Evolutionary conservation across 306 rosid genomes (phyloP).

Genomic region (Citrullus mucosospermus): DNA sequence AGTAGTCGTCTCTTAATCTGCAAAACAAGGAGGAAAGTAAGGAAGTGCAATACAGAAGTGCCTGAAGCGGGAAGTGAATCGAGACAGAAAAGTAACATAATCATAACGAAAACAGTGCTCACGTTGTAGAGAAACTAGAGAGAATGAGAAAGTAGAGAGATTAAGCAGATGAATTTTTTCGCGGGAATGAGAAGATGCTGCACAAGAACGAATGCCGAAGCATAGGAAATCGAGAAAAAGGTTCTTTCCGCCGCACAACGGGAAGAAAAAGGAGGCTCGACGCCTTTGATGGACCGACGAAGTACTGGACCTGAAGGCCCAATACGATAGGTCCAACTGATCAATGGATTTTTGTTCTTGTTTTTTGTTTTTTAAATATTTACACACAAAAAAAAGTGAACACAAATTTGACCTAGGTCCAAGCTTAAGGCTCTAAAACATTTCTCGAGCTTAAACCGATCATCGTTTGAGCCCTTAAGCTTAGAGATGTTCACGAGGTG

Average conservation of each 20-base stretch:
- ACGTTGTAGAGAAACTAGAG: not conserved
- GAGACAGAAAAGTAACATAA: not conserved
- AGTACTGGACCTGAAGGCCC: not conserved
- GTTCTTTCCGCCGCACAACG: not conserved
- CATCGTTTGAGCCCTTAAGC: no score
- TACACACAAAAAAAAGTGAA: no score
- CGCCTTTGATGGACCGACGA: not conserved
- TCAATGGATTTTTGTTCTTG: not conserved
- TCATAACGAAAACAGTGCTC: not conserved
- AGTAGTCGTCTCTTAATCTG: not conserved
- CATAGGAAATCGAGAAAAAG: not conserved
- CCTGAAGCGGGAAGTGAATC: not conserved
- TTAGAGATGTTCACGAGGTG: no score
- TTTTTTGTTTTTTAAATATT: no score
- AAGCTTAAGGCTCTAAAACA: no score
- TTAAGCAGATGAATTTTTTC: not conserved
- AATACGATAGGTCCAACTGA: not conserved
- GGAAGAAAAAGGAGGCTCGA: no score
- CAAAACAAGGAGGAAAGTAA: not conserved
- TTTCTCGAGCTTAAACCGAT: no score
- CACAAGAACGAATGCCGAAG: not conserved
- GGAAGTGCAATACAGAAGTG: not conserved
- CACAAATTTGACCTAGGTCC: no score
- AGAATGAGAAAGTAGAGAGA: not conserved
- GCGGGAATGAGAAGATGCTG: not conserved